Percentiles rank a stretch among this genome's conserved stretches.
These are phyloP conservation scores for Chrysanthemum seticuspe DNA, from an alignment of 129 eudicot species.

Conservation along the genomic window DNA sequence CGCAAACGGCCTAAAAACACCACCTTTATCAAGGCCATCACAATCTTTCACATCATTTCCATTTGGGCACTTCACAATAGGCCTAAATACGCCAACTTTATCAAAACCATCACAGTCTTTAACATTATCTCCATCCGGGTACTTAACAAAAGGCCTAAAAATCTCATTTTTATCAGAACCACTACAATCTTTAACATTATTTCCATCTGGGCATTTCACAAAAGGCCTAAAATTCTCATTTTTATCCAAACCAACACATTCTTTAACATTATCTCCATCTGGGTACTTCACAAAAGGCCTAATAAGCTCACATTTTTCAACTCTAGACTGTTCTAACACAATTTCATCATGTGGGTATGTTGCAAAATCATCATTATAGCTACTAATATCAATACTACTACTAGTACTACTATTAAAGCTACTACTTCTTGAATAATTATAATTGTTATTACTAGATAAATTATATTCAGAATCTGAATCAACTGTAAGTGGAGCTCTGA, in stretches of 20 bases:
- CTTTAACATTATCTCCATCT: constrained; percentile 13
- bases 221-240: constrained; percentile 17
- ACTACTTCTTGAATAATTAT: constrained; percentile 28
- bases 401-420: constrained; percentile 42
- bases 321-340: constrained; percentile 27
- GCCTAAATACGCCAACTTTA: constrained; percentile 16
- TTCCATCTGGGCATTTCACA: constrained; percentile 27
- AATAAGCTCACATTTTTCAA: constrained; percentile 14
- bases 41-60: constrained; percentile 1
- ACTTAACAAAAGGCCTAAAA: constrained; percentile 26
- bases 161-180: not conserved
- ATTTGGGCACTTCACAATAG: constrained; percentile 15
- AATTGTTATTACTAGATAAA: constrained; percentile 26
- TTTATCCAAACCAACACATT: constrained; percentile 7
- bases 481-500: constrained; percentile 84
- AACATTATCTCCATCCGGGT: constrained; percentile 4
- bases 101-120: constrained; percentile 6
- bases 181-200: not conserved
- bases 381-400: constrained; percentile 34
- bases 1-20: constrained; percentile 26
- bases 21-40: constrained; percentile 4
- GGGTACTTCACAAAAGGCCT: constrained; percentile 38
- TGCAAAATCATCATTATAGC: constrained; percentile 23
- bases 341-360: constrained; percentile 31
- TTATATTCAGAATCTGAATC: constrained; percentile 63